Base-by-base conservation (phyloP, 495 filamentous ascomycete genomes). In the Lasiosphaeriaceae sp. region DNA sequence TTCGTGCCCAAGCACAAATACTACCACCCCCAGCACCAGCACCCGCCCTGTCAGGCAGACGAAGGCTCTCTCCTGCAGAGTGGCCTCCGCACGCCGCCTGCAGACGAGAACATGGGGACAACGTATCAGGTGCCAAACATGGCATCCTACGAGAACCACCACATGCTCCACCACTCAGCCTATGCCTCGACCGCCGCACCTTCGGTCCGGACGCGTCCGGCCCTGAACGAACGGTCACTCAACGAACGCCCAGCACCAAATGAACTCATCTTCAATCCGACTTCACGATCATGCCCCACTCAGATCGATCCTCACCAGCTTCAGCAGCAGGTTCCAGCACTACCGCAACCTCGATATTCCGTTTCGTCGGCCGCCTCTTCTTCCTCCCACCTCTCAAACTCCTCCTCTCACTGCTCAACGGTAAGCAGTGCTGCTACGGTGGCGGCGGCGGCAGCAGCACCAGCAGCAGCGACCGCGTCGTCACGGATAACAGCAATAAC, bases 31-130 rank as follows among this genome's bases (percentile, higher is more conserved):
- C 23, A 31, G 11, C n/a, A n/a, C n/a, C 47, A 14, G 24, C 24
- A 9, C 23, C 24, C 4, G 9, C 4, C 49, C 19, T 17, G 26
- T 45, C n/a, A 17, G 39, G 43, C 54, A 52, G 49, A 47, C 45
- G 45, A 16, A 12, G 14, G 16, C 24, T 35, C 31, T 43, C 39
- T 37, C 34, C 8, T 17, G n/a, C n/a, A 16, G 4, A 35, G 62
- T 60, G 76, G 78, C 50, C 74, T 81, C 59, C 76, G 65, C 60
- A 80, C 79, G 55, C 80, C 79, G 31, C 79, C 79, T 7, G 61
- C 67, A 52, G 78, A 81, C 62, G 72, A 72, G 47, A 43, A 43
- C 39, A 79, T 79, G 67, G 79, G 68, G 52, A 73, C 78, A 56
- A 67, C 77, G 21, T 79, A 77, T 54, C 74, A 80, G 37, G 63